These are phyloP conservation scores for Otatea glauca DNA, from an alignment of 176 grass and related monocot species.

Conservation along the genomic window DNA sequence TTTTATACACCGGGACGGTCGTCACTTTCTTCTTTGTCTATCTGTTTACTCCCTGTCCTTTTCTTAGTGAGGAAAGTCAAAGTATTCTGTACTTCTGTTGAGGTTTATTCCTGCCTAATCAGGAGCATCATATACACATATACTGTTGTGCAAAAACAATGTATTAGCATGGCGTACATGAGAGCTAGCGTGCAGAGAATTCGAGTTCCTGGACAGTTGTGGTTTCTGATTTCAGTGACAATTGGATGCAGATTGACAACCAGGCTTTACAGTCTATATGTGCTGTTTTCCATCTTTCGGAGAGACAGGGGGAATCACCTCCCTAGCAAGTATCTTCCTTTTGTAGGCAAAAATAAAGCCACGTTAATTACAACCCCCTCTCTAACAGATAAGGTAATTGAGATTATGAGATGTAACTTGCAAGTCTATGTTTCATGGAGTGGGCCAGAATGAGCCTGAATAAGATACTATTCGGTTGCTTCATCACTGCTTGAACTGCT, in stretches of 20 bases:
- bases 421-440: constrained; percentile 56
- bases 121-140: too few relatives aligned
- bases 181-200: background rate
- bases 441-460: constrained; percentile 33
- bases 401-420: constrained; percentile 43
- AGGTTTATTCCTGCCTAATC: background rate
- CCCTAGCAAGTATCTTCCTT: constrained; percentile 45
- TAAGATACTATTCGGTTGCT: constrained; percentile 39
- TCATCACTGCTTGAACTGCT: background rate
- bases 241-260: background rate
- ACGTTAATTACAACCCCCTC: constrained; percentile 8
- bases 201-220: background rate
- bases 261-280: constrained; percentile 4
- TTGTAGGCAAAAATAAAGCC: constrained; percentile 30
- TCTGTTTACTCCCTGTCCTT: background rate
- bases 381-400: background rate
- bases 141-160: background rate
- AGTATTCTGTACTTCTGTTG: background rate
- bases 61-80: background rate
- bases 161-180: background rate
- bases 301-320: constrained; percentile 43
- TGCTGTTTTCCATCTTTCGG: constrained; percentile 34
- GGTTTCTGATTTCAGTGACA: background rate
- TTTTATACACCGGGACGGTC: background rate
- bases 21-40: background rate